Percentiles rank a stretch among this genome's conserved stretches.
Conservation (phyloP, 208 protist species). For the Histomonas meleagridis region DNA sequence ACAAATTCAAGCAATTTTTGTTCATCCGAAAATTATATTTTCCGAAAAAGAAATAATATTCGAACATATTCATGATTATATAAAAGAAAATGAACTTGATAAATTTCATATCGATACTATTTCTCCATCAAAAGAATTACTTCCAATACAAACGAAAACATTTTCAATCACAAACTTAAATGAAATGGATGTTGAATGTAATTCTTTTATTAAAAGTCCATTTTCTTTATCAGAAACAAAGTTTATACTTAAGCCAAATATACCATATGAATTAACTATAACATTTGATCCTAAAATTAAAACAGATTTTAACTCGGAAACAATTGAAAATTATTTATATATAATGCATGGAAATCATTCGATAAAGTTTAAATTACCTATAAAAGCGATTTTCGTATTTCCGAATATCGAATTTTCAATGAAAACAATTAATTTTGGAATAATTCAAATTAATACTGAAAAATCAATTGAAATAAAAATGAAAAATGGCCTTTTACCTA, state of each 20-base stretch:
- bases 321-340: neutral
- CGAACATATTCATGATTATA: neutral
- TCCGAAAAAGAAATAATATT: neutral
- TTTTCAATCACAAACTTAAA: neutral
- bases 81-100: neutral
- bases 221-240: neutral
- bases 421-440: neutral
- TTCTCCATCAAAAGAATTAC: neutral
- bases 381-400: neutral
- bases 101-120: neutral
- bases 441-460: neutral
- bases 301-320: neutral
- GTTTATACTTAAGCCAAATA: neutral
- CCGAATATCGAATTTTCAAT: neutral
- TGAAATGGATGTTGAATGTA: neutral
- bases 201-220: neutral
- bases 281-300: neutral
- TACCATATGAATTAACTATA: neutral
- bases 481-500: neutral
- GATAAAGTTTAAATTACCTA: neutral
- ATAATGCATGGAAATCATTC: neutral
- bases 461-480: neutral
- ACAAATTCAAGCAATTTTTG: neutral
- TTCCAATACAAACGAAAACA: neutral
- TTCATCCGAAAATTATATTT: constrained; percentile 8